A percentile compares a stretch with the other conserved stretches of the same genome.
Conservation (phyloP, 208 protist genomes). For the Crithidia fasciculata region DNA sequence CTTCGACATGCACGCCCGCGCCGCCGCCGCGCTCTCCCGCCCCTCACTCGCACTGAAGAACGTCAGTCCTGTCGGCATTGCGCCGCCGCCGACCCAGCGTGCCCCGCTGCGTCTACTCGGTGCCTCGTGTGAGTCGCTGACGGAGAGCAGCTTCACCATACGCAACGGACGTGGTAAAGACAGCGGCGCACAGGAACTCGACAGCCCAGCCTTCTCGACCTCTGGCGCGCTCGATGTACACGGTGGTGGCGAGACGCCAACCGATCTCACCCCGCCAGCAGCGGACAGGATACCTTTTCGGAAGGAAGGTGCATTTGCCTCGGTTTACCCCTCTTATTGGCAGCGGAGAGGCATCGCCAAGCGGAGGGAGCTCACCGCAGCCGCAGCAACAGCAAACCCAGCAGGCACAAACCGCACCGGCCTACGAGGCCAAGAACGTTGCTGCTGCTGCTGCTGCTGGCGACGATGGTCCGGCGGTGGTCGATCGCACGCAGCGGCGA, state of each 20-base stretch:
- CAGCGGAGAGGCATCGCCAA: background rate
- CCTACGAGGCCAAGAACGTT: background rate
- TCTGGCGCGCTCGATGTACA: background rate
- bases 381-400: background rate
- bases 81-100: background rate
- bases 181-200: background rate
- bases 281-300: background rate
- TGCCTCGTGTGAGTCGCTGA: constrained; percentile 3
- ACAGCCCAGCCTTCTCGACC: constrained; percentile 5
- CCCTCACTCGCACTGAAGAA: background rate
- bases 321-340: constrained; percentile 18
- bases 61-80: background rate
- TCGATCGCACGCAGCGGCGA: background rate
- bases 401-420: background rate
- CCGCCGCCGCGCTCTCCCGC: background rate
- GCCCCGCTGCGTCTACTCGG: background rate
- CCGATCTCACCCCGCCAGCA: constrained; percentile 18
- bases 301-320: constrained; percentile 4
- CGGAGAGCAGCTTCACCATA: constrained; percentile 22
- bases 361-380: background rate
- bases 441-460: background rate
- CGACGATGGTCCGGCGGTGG: background rate
- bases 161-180: constrained; percentile 8
- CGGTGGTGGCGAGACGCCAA: constrained; percentile 2
- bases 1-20: background rate